Percentiles rank a stretch among this genome's conserved stretches.
Conservation (phyloP, 257 asterid species). For the Jasminum sambac region DNA sequence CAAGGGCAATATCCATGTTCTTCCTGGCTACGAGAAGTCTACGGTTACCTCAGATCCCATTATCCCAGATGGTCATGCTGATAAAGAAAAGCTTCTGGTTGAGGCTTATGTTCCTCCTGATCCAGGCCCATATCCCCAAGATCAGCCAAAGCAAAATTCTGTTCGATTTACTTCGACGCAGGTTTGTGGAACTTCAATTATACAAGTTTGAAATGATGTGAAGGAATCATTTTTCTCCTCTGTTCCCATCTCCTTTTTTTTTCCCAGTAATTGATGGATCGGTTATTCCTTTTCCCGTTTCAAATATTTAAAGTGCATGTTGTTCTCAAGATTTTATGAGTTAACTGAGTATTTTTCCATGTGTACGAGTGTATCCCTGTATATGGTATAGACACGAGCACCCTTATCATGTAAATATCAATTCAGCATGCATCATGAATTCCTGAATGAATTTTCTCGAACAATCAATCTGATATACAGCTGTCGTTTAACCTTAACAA, state of each 20-base stretch:
- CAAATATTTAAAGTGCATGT: conserved; percentile 5
- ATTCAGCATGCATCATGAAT: conserved; percentile 1
- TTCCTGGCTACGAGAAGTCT: conserved; percentile 62
- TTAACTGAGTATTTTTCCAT: not conserved
- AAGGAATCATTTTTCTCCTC: not conserved
- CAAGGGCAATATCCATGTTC: conserved; percentile 56
- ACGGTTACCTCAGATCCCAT: conserved; percentile 33
- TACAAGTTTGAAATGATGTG: conserved; percentile 13
- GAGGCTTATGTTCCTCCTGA: conserved; percentile 88
- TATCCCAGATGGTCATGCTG: conserved; percentile 41
- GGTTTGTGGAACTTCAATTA: conserved; percentile 47
- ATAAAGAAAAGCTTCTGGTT: conserved; percentile 66
- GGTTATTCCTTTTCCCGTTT: not conserved
- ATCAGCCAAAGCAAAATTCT: conserved; percentile 91
- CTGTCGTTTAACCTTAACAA: not conserved
- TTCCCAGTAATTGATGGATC: not conserved
- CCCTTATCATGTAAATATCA: not conserved
- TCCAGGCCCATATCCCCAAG: conserved; percentile 99
- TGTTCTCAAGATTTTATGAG: conserved; percentile 2
- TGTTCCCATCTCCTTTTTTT: not conserved
- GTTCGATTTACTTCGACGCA: conserved; percentile 95
- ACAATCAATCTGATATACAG: not conserved
- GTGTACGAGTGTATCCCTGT: not conserved
- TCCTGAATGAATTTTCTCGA: conserved; percentile 6
- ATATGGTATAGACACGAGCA: not conserved